These are phyloP conservation scores for Linnemannia hyalina DNA, from an alignment of 192 early-diverging fungal species.

Conservation along the genomic window DNA sequence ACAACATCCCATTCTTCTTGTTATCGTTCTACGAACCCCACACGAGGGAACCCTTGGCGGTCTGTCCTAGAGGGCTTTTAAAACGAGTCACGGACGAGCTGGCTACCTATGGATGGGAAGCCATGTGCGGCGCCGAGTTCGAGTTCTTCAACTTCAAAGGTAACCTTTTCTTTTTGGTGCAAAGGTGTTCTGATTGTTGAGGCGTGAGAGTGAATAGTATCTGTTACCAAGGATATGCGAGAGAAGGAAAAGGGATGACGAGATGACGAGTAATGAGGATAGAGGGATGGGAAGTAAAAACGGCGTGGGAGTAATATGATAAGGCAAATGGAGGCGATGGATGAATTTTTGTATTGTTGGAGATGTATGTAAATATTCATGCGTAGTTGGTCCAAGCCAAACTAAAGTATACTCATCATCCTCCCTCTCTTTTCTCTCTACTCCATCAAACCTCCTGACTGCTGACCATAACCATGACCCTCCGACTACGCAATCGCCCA, in stretches of 20 bases:
- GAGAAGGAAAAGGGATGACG: neutral
- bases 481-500: neutral
- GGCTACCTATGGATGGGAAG: slow-evolving; percentile 59
- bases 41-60: slow-evolving; percentile 65
- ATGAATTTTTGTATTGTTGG: slow-evolving; percentile 3
- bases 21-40: slow-evolving; percentile 72
- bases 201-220: neutral
- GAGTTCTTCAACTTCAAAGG: slow-evolving; percentile 86
- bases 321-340: neutral
- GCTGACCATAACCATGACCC: neutral
- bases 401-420: slow-evolving; percentile 4
- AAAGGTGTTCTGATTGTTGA: neutral
- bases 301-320: neutral
- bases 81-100: slow-evolving; percentile 73
- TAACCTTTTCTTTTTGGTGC: slow-evolving; percentile 13
- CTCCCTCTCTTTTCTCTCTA: neutral
- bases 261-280: neutral
- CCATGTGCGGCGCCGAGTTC: slow-evolving; percentile 72
- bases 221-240: neutral
- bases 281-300: neutral
- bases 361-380: neutral
- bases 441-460: neutral
- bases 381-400: slow-evolving; percentile 4
- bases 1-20: slow-evolving; percentile 77
- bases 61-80: slow-evolving; percentile 71